These are phyloP conservation scores for Trichoderma sp. DNA, from an alignment of 2,329 filamentous ascomycete genomes.

Conservation along the genomic window DNA sequence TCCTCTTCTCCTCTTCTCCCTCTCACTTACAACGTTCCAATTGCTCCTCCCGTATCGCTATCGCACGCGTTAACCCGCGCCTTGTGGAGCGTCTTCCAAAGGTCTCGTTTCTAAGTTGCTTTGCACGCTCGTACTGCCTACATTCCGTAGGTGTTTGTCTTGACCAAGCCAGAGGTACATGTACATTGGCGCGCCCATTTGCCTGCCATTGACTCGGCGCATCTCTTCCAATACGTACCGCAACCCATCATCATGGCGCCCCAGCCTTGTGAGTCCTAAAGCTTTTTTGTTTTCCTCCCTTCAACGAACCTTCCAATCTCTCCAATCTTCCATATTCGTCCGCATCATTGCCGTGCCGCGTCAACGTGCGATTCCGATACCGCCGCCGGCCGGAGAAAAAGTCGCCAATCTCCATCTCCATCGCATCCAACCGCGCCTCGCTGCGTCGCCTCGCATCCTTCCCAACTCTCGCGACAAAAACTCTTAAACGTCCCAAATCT, in stretches of 20 bases:
- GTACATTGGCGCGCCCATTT: not conserved
- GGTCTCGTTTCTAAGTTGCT: not conserved
- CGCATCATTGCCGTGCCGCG: not conserved
- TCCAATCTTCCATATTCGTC: not conserved
- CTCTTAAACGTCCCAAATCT: not conserved
- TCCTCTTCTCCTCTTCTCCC: not conserved
- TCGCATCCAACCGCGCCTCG: not conserved
- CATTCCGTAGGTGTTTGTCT: not conserved
- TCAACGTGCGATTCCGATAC: not conserved
- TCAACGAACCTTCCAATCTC: not conserved
- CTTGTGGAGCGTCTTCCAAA: slow-evolving; percentile 14
- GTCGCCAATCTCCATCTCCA: not conserved
- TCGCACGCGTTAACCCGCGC: slow-evolving; percentile 14
- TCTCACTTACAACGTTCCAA: not conserved
- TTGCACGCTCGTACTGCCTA: slow-evolving; percentile 5
- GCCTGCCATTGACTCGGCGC: not conserved
- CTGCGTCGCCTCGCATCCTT: slow-evolving; percentile 4
- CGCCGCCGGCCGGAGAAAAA: not conserved
- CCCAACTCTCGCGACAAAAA: not conserved
- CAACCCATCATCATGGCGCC: slow-evolving; percentile 31
- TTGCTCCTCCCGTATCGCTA: not conserved
- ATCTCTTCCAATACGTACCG: slow-evolving; percentile 6
- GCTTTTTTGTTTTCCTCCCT: slow-evolving; percentile 10
- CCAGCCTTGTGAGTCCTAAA: slow-evolving; percentile 32
- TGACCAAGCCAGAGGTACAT: slow-evolving; percentile 3